Percentiles rank a stretch among this genome's conserved stretches.
These are phyloP conservation scores for Coemansia erecta DNA, from an alignment of 192 early-diverging fungal genomes.

Conservation along the genomic window DNA sequence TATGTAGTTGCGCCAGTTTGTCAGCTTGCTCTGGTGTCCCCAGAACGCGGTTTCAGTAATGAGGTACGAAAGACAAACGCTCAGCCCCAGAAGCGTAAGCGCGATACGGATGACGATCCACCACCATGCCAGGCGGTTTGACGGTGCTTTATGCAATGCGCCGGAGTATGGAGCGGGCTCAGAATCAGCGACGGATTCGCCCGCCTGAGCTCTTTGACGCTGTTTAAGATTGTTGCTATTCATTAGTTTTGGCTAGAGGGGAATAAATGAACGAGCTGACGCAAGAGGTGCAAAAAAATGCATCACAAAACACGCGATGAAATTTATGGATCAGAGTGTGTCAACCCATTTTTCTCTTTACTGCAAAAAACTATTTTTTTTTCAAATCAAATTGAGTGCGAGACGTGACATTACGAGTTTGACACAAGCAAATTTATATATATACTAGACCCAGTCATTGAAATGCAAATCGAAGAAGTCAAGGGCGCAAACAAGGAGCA, in stretches of 20 bases:
- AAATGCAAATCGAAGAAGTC: constrained; percentile 93
- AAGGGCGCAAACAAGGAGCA: constrained; percentile 89
- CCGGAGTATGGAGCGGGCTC: neutral
- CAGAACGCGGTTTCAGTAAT: constrained; percentile 77
- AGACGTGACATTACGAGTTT: no score
- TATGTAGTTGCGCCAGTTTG: constrained; percentile 67
- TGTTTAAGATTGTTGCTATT: constrained; percentile 3
- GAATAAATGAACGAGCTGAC: neutral
- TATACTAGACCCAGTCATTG: neutral
- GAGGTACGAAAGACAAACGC: constrained; percentile 57
- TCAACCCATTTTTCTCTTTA: neutral
- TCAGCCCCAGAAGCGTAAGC: constrained; percentile 32
- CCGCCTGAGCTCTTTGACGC: neutral
- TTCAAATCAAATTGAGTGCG: no score
- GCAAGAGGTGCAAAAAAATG: neutral
- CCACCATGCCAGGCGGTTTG: constrained; percentile 29
- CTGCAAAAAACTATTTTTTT: neutral
- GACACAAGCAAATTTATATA: no score
- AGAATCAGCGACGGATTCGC: neutral
- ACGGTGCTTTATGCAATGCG: neutral
- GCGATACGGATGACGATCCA: constrained; percentile 37
- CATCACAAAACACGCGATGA: neutral
- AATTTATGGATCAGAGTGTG: neutral
- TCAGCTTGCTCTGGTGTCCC: constrained; percentile 70
- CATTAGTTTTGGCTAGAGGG: neutral